Evolutionary conservation across 768 basidiomycete genomes (phyloP).

Genomic region (Suillus tomentosus): DNA sequence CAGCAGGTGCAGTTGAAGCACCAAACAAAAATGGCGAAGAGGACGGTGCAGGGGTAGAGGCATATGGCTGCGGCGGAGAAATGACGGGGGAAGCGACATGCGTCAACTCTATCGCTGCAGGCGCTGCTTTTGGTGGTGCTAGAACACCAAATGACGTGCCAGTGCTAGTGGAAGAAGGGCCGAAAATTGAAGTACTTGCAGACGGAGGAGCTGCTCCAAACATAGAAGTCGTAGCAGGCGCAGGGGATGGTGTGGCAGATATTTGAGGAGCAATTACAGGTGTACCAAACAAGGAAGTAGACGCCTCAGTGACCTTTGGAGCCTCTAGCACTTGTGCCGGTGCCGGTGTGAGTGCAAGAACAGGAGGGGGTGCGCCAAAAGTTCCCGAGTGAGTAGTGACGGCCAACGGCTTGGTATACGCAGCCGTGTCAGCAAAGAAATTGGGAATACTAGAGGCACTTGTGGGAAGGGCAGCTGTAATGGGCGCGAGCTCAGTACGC

Average conservation of each 20-base stretch:
- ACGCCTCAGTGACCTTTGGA: conserved; percentile 15
- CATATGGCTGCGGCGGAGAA: background rate
- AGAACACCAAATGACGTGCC: conserved; percentile 17
- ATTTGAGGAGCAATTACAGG: conserved; percentile 7
- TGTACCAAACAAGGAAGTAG: conserved; percentile 17
- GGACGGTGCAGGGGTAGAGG: conserved; percentile 15
- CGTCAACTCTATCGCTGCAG: conserved; percentile 20
- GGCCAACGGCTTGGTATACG: conserved; percentile 41
- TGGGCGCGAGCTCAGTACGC: conserved; percentile 19
- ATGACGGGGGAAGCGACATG: conserved; percentile 20
- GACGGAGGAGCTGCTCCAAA: conserved; percentile 12
- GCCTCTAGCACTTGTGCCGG: conserved; percentile 7
- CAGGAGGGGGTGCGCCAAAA: conserved; percentile 28
- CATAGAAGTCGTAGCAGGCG: conserved; percentile 10
- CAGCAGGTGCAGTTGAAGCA: conserved; percentile 23
- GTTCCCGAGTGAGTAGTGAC: conserved; percentile 19
- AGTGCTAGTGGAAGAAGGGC: conserved; percentile 13
- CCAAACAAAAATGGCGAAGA: conserved; percentile 32
- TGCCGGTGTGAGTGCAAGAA: conserved; percentile 16
- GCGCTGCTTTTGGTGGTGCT: background rate
- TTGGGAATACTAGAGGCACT: conserved; percentile 48
- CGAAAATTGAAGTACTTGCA: conserved; percentile 15
- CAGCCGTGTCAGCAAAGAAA: conserved; percentile 61
- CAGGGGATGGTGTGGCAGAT: conserved; percentile 10
- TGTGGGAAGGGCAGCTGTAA: conserved; percentile 14